These are phyloP conservation scores for Microstroma glucosiphilum DNA, from an alignment of 1,284 basidiomycete genomes.

Conservation along the genomic window DNA sequence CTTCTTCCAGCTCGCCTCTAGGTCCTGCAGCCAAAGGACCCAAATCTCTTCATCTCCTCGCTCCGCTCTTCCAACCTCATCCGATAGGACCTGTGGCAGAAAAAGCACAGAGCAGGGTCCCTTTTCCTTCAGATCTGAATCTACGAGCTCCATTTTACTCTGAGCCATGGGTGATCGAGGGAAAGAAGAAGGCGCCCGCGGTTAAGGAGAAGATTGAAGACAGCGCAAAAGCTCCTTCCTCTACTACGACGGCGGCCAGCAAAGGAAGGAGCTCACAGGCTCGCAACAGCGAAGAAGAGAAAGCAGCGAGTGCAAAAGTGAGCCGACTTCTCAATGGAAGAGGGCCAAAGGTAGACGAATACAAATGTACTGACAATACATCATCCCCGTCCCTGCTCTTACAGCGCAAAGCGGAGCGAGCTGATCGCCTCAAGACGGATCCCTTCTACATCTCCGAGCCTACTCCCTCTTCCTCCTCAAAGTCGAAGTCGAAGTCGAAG, in stretches of 20 bases:
- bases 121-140: slow-evolving; percentile 74
- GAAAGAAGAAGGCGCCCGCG: slow-evolving; percentile 14
- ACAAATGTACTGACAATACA: background rate
- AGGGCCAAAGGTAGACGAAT: background rate
- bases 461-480: background rate
- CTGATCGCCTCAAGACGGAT: slow-evolving; percentile 17
- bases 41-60: slow-evolving; percentile 79
- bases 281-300: slow-evolving; percentile 8
- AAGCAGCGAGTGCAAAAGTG: slow-evolving; percentile 3
- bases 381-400: background rate
- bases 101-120: slow-evolving; percentile 72
- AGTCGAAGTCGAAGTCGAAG: slow-evolving; percentile 13
- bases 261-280: no score
- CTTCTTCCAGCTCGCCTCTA: background rate
- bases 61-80: slow-evolving; percentile 71
- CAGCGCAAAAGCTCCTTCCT: background rate
- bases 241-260: no score
- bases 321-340: background rate
- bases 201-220: slow-evolving; percentile 15
- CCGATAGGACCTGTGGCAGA: slow-evolving; percentile 78
- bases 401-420: slow-evolving; percentile 3
- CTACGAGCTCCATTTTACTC: slow-evolving; percentile 77
- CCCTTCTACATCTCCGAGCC: slow-evolving; percentile 25
- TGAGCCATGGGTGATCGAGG: slow-evolving; percentile 14
- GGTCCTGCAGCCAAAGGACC: slow-evolving; percentile 53